Evolutionary conservation across 1,139 yeast genomes (phyloP).

Genomic region (Hyphopichia buzzinii): DNA sequence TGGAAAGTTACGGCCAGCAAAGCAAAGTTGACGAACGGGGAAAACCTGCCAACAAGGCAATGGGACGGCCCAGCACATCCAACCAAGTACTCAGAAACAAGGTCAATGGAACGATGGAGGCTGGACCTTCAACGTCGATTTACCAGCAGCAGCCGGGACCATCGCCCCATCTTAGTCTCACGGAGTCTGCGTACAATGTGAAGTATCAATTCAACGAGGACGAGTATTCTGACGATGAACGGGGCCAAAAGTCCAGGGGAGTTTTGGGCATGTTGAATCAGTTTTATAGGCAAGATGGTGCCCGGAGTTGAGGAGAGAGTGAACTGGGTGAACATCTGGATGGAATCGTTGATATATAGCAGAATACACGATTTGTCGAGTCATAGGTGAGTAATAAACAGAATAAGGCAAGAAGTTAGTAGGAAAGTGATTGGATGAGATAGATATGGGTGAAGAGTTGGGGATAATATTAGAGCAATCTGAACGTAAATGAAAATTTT

Average conservation of each 20-base stretch:
- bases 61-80: constrained; percentile 4
- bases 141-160: constrained; percentile 7
- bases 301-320: too few species aligned
- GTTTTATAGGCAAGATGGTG: constrained; percentile 62
- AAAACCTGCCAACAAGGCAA: constrained; percentile 5
- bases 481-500: too few species aligned
- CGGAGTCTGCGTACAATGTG: constrained; percentile 27
- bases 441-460: too few species aligned
- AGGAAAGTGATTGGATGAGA: too few species aligned
- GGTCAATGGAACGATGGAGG: neutral
- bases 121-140: constrained; percentile 3
- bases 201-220: constrained; percentile 25
- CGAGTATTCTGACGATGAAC: constrained; percentile 28
- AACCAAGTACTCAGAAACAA: constrained; percentile 5
- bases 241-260: constrained; percentile 30
- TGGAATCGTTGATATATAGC: constrained; percentile 15
- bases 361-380: too few species aligned
- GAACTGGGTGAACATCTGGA: too few species aligned
- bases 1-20: constrained; percentile 65
- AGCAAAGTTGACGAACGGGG: constrained; percentile 5
- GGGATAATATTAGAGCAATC: too few species aligned
- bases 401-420: too few species aligned
- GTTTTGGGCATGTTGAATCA: constrained; percentile 83
- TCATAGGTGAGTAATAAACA: too few species aligned
- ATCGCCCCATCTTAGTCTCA: constrained; percentile 17